These are phyloP conservation scores for Dendrobium catenatum DNA, from an alignment of 106 monocot species.

Conservation along the genomic window DNA sequence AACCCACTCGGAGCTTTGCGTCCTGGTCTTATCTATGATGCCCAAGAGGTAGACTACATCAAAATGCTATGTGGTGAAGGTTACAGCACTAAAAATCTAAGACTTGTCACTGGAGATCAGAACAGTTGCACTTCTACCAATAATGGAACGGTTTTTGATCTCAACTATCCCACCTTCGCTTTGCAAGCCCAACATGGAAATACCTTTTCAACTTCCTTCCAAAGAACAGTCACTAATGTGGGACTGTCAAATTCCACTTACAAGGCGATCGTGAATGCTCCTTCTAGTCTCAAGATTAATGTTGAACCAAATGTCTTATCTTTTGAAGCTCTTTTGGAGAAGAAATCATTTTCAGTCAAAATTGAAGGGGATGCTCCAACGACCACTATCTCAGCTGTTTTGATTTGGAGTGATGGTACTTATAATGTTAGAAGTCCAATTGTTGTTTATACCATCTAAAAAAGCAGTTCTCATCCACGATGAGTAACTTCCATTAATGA, in stretches of 20 bases:
- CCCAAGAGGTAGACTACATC: constrained; percentile 10
- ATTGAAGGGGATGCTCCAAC: constrained; percentile 8
- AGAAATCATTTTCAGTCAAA: constrained; percentile 16
- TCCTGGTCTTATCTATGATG: constrained; percentile 21
- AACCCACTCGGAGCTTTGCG: constrained; percentile 14
- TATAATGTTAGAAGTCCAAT: constrained; percentile 42
- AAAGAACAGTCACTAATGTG: constrained; percentile 26
- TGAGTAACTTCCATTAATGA: not conserved
- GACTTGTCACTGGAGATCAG: constrained; percentile 16
- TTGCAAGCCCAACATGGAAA: not conserved
- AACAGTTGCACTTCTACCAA: constrained; percentile 11
- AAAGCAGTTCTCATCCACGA: not conserved
- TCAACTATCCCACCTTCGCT: constrained; percentile 24
- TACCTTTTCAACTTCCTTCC: constrained; percentile 4
- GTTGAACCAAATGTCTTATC: constrained; percentile 14
- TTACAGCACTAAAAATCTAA: constrained; percentile 8
- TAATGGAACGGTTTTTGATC: constrained; percentile 9
- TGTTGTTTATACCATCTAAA: constrained; percentile 11
- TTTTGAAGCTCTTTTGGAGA: constrained; percentile 18
- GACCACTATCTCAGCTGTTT: constrained; percentile 11
- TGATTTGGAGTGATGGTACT: constrained; percentile 27
- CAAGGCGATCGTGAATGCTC: not conserved
- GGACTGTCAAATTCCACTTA: constrained; percentile 12
- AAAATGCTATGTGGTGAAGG: constrained; percentile 20
- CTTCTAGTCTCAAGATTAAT: constrained; percentile 1